phyloP scores from a whole-genome alignment of 1,284 basidiomycete genomes.

The Marasmius oreades region DNA sequence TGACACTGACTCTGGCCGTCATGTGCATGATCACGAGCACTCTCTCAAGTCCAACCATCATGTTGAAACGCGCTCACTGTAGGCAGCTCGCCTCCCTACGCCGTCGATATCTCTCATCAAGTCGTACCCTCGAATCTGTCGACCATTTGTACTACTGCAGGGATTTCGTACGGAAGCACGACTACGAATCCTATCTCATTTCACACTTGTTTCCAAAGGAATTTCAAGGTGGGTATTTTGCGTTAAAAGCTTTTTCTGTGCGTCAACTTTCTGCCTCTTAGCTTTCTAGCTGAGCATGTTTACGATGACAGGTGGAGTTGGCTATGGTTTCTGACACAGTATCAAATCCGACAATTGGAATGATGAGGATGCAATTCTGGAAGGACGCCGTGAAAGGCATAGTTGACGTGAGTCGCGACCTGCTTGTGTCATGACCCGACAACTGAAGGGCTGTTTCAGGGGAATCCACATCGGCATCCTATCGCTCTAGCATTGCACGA shows the following conservation, averaged over 20 bases:
- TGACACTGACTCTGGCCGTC: too few species aligned
- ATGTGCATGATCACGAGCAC: too few species aligned
- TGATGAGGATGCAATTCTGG: constrained; percentile 94
- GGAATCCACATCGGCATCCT: constrained; percentile 77
- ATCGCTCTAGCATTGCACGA: constrained; percentile 75
- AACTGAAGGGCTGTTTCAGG: constrained; percentile 39
- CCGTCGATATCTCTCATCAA: background rate
- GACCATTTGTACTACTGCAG: constrained; percentile 61
- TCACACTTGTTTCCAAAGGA: constrained; percentile 75
- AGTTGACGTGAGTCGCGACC: constrained; percentile 51
- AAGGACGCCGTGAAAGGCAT: constrained; percentile 78
- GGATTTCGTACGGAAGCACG: constrained; percentile 67
- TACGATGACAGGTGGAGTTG: constrained; percentile 66
- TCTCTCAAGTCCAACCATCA: background rate
- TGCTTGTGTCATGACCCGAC: background rate
- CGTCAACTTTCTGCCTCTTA: constrained; percentile 30
- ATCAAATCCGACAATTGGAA: constrained; percentile 76
- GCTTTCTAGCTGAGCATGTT: constrained; percentile 14
- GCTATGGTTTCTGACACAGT: constrained; percentile 80
- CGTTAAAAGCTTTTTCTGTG: constrained; percentile 86
- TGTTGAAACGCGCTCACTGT: background rate
- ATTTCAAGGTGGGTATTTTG: constrained; percentile 71
- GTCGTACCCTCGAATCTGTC: constrained; percentile 11
- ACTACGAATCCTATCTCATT: constrained; percentile 79
- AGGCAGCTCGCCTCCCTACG: constrained; percentile 1